phyloP scores from a whole-genome alignment of 805 yeast genomes.

The Candida tallmaniae region DNA sequence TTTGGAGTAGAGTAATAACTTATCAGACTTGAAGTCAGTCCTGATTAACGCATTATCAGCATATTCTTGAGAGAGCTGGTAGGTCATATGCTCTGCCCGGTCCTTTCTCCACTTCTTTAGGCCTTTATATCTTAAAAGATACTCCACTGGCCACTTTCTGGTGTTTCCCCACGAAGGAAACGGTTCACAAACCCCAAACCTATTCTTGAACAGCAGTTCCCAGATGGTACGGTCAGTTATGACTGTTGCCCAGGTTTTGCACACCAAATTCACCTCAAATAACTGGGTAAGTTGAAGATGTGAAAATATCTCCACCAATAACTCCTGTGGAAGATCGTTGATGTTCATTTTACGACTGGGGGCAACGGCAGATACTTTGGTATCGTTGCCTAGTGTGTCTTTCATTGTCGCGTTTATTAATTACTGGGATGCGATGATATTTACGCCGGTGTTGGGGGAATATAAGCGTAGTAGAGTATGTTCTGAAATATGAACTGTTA shows the following conservation, averaged over 20 bases:
- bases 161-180: slow-evolving; percentile 46
- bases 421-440: neutral
- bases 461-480: no score
- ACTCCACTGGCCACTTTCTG: slow-evolving; percentile 44
- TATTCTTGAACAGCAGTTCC: slow-evolving; percentile 40
- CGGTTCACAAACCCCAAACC: slow-evolving; percentile 29
- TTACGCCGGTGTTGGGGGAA: no score
- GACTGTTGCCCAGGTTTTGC: slow-evolving; percentile 44
- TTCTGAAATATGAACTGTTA: no score
- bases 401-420: slow-evolving; percentile 1
- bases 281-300: slow-evolving; percentile 44
- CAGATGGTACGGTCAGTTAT: slow-evolving; percentile 45
- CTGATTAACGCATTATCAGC: slow-evolving; percentile 16
- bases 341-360: no score
- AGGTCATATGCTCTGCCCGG: slow-evolving; percentile 25
- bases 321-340: slow-evolving; percentile 43
- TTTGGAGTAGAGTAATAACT: slow-evolving; percentile 24
- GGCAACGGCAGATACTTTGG: neutral
- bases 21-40: slow-evolving; percentile 23
- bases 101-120: slow-evolving; percentile 37
- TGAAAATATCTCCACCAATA: slow-evolving; percentile 42
- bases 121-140: slow-evolving; percentile 33
- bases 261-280: slow-evolving; percentile 38
- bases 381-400: slow-evolving; percentile 10
- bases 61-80: slow-evolving; percentile 22